These are phyloP conservation scores for Boletus reticulatus DNA, from an alignment of 768 basidiomycete genomes.

Conservation along the genomic window DNA sequence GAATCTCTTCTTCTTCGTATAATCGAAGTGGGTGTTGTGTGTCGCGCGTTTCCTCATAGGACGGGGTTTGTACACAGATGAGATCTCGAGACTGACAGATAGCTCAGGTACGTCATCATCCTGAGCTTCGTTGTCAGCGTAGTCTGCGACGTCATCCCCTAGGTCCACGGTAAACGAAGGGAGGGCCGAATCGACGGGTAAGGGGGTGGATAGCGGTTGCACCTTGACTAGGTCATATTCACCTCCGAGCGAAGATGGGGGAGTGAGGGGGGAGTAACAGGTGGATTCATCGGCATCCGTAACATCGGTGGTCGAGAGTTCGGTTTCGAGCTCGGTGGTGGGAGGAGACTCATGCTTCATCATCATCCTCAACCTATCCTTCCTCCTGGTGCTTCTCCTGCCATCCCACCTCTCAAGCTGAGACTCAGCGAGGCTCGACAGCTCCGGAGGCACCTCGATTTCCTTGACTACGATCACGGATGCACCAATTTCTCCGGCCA, in stretches of 20 bases:
- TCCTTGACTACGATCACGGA: constrained; percentile 90
- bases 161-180: constrained; percentile 49
- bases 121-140: constrained; percentile 26
- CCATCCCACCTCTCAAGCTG: constrained; percentile 35
- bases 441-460: constrained; percentile 66
- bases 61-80: constrained; percentile 71
- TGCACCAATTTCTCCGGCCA: constrained; percentile 93
- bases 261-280: constrained; percentile 1
- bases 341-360: constrained; percentile 29
- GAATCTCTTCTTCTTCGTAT: constrained; percentile 22
- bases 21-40: constrained; percentile 23
- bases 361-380: constrained; percentile 27
- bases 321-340: constrained; percentile 40
- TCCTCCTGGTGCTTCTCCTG: constrained; percentile 37
- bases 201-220: constrained; percentile 1
- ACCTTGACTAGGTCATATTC: not conserved
- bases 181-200: constrained; percentile 29
- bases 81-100: constrained; percentile 61
- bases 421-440: constrained; percentile 37
- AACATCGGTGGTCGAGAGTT: constrained; percentile 35
- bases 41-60: constrained; percentile 48
- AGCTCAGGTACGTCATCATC: constrained; percentile 21
- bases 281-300: constrained; percentile 37
- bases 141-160: constrained; percentile 35
- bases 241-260: constrained; percentile 5